Evolutionary conservation across 2,329 filamentous ascomycete species (phyloP).

Genomic region (Apiospora phragmitis): DNA sequence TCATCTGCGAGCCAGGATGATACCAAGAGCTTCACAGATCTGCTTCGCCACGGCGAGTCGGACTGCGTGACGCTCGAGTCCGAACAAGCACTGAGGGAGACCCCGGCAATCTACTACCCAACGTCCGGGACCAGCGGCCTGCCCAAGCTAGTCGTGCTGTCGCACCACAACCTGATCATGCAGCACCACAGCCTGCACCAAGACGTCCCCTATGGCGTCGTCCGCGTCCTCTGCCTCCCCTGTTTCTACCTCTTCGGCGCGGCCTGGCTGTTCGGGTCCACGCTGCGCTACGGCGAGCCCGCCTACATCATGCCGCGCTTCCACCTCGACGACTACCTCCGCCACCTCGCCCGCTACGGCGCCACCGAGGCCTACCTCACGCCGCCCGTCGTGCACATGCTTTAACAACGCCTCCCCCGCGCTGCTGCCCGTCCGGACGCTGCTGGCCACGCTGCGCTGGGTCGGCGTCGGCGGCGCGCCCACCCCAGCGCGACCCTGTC

Average conservation of each 20-base stretch:
- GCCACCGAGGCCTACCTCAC: constrained; percentile 51
- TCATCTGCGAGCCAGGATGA: constrained; percentile 27
- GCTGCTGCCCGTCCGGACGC: constrained; percentile 23
- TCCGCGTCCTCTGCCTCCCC: constrained; percentile 48
- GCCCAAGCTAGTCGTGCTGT: constrained; percentile 40
- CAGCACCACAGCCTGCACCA: constrained; percentile 33
- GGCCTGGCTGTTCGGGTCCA: constrained; percentile 45
- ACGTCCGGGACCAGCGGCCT: constrained; percentile 38
- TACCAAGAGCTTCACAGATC: constrained; percentile 22
- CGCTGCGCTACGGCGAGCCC: constrained; percentile 44
- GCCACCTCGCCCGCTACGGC: constrained; percentile 38
- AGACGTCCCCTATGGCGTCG: constrained; percentile 33
- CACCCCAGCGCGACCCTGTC: constrained; percentile 39
- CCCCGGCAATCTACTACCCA: constrained; percentile 29
- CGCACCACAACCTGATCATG: constrained; percentile 35
- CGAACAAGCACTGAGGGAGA: constrained; percentile 22
- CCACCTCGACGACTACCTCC: constrained; percentile 39
- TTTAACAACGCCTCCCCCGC: constrained; percentile 34
- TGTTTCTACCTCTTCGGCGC: constrained; percentile 55
- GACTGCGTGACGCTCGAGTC: constrained; percentile 18
- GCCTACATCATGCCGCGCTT: constrained; percentile 50
- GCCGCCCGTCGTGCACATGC: constrained; percentile 42
- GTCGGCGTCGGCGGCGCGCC: constrained; percentile 51
- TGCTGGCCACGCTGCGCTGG: constrained; percentile 41
- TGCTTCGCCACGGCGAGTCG: constrained; percentile 18